Evolutionary conservation across 2,329 filamentous ascomycete genomes (phyloP).

Genomic region (Pestalotiopsis fici): DNA sequence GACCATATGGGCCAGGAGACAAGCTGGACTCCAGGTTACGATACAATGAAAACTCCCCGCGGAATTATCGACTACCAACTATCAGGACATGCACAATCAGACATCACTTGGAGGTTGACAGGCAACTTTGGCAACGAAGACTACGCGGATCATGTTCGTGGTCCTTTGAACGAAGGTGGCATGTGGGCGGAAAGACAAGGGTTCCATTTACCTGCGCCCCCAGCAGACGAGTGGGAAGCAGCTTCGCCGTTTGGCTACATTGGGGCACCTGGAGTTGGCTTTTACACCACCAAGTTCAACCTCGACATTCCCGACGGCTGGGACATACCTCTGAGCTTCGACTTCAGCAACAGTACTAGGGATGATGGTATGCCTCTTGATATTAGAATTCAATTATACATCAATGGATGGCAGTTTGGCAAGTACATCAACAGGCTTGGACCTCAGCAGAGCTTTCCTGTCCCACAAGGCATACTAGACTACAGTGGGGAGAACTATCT

Average conservation of each 20-base stretch:
- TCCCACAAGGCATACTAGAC: conserved; percentile 73
- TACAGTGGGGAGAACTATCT: conserved; percentile 72
- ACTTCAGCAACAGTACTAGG: conserved; percentile 42
- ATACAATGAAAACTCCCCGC: conserved; percentile 64
- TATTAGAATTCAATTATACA: conserved; percentile 67
- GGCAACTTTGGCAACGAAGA: conserved; percentile 69
- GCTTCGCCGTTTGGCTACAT: conserved; percentile 38
- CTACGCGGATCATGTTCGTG: conserved; percentile 60
- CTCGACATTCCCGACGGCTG: conserved; percentile 55
- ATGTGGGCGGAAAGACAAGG: conserved; percentile 65
- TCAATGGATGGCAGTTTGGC: conserved; percentile 76
- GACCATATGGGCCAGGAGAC: conserved; percentile 75
- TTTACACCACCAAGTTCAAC: conserved; percentile 57
- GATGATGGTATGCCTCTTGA: conserved; percentile 29
- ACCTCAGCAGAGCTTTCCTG: conserved; percentile 71
- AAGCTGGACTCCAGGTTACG: conserved; percentile 53
- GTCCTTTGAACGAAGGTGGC: conserved; percentile 68
- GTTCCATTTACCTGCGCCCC: conserved; percentile 59
- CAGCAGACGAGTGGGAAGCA: conserved; percentile 42
- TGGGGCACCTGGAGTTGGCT: conserved; percentile 53
- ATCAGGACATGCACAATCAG: conserved; percentile 40
- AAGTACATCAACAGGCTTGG: conserved; percentile 67
- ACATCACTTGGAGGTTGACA: conserved; percentile 65
- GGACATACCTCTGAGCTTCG: conserved; percentile 64
- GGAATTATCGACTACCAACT: conserved; percentile 65